A percentile compares a stretch with the other conserved stretches of the same genome.
Evolutionary conservation across 441 rosid species (phyloP).

Genomic region (Populus tomentosa): DNA sequence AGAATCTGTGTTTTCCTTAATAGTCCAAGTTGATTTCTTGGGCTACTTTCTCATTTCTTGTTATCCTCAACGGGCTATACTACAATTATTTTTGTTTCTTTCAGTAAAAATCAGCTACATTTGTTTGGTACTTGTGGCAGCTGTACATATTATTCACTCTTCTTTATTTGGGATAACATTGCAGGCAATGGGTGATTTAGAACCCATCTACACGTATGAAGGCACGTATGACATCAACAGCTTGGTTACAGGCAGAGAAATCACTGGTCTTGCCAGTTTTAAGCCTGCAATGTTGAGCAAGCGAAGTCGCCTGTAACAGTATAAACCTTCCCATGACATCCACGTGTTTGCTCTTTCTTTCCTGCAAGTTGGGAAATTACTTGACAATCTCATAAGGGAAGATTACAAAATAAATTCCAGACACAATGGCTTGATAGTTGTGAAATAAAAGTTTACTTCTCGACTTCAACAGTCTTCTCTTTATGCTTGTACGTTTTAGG

Average conservation of each 20-base stretch:
- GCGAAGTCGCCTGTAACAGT: slow-evolving; percentile 58
- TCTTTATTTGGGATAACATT: background rate
- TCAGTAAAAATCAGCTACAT: background rate
- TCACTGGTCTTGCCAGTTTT: slow-evolving; percentile 85
- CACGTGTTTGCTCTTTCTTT: too few species aligned
- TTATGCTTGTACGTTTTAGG: too few species aligned
- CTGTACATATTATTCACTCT: background rate
- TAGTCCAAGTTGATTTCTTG: background rate
- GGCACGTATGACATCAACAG: slow-evolving; percentile 90
- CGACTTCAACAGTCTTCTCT: background rate
- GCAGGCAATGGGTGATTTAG: slow-evolving; percentile 98
- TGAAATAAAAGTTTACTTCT: background rate
- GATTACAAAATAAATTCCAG: too few species aligned
- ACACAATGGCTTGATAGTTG: background rate
- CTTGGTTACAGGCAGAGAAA: slow-evolving; percentile 79
- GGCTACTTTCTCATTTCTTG: background rate
- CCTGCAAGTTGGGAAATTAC: background rate
- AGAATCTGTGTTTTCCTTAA: background rate
- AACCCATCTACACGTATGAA: slow-evolving; percentile 88
- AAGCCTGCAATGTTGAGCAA: slow-evolving; percentile 42
- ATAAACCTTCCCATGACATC: background rate
- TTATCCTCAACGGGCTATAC: background rate
- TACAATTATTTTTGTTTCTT: background rate
- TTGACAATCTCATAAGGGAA: background rate
- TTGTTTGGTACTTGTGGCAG: background rate